Evolutionary conservation across 2,329 filamentous ascomycete genomes (phyloP).

Genomic region (Kalmusia sp.): DNA sequence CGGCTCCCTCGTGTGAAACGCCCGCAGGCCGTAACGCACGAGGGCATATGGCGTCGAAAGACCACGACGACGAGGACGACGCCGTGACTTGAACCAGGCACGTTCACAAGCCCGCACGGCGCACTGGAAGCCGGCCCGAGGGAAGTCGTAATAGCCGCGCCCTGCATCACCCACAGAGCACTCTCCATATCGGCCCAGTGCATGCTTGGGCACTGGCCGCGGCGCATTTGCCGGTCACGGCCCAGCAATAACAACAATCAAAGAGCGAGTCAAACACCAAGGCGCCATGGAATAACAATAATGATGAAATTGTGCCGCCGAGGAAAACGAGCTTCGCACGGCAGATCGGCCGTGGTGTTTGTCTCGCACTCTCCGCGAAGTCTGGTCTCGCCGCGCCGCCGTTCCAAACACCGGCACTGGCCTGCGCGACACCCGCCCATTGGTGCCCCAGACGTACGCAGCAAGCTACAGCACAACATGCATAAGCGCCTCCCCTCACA

Average conservation of each 20-base stretch:
- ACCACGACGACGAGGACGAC: background rate
- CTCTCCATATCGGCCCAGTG: slow-evolving; percentile 20
- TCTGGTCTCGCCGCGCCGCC: too few species aligned
- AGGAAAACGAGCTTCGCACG: too few species aligned
- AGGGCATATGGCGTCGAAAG: too few species aligned
- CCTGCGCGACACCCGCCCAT: slow-evolving; percentile 29
- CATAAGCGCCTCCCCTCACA: slow-evolving; percentile 46
- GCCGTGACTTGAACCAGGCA: slow-evolving; percentile 21
- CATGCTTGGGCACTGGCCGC: slow-evolving; percentile 16
- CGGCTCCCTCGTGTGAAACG: slow-evolving; percentile 11
- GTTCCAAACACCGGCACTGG: slow-evolving; percentile 16
- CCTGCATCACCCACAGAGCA: slow-evolving; percentile 15
- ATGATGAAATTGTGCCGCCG: too few species aligned
- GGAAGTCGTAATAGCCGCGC: slow-evolving; percentile 27
- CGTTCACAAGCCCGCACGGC: slow-evolving; percentile 22
- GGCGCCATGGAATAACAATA: slow-evolving; percentile 23
- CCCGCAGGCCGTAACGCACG: slow-evolving; percentile 4
- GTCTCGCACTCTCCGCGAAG: slow-evolving; percentile 14
- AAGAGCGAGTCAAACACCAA: slow-evolving; percentile 26
- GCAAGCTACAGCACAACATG: slow-evolving; percentile 39
- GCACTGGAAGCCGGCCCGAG: slow-evolving; percentile 38
- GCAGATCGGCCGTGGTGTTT: too few species aligned
- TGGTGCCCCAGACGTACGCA: slow-evolving; percentile 36
- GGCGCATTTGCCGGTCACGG: slow-evolving; percentile 18
- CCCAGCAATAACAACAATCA: slow-evolving; percentile 22